Evolutionary conservation across 306 rosid genomes (phyloP), one percentile per base, ranked within the genome.

Genomic region (Rosa rugosa): DNA sequence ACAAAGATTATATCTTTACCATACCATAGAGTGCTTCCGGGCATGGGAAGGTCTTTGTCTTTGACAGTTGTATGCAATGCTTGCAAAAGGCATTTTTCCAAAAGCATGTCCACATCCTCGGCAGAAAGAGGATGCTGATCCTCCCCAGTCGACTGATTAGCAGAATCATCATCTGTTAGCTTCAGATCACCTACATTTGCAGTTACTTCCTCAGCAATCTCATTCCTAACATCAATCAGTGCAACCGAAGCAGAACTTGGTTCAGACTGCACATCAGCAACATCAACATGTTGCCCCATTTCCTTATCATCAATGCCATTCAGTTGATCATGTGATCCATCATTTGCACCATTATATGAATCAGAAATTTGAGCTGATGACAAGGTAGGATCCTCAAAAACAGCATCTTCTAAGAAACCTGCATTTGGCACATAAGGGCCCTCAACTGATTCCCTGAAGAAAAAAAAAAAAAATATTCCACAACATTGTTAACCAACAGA

Each of bases 11-110:
- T 71, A 44, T 71, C 25, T 50, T 64, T 38, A 68, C 69, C 84
- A 77, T 73, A 95, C 98, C 98, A 95, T 63, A 95, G 67, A 40
- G 97, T 95, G 88, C 99, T 92, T 86, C 99, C 99, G n/a, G 98
- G 95, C 83, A 91, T 70, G 67, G 97, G 98, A 83, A 95, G 89
- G 70, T 91, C 98, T 80, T 89, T 94, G 69, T 94, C 98, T 82
- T 88, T 92, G 63, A 91, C 86, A 69, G 97, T 91, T 75, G 97
- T 88, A 89, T 92, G 91, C 85, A 92, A 82, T 20, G 99, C 94
- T 85, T 95, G 99, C 81, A 95, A 82, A 80, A 92, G 97, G 85
- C 97, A 95, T 77, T 91, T 92, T 72, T 95, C 99, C 87, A 95
- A 85, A 77, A 92, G 87, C 64, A 68, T 80, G 84, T 95, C 98